Base-by-base conservation (phyloP, 345 rosid genomes). In the Firmiana major region DNA sequence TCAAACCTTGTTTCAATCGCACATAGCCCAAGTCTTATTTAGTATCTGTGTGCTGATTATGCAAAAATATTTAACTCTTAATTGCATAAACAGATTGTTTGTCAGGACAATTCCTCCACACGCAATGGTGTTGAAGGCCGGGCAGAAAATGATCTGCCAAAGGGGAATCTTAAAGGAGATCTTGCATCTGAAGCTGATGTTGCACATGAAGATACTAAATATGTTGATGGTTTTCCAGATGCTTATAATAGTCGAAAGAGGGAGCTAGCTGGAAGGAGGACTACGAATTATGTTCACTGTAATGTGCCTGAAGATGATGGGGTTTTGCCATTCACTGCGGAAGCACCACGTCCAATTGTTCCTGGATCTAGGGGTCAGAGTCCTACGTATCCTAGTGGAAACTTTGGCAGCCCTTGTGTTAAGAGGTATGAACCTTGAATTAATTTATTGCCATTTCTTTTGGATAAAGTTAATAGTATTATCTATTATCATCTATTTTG, bases 1-100 rank as follows among this genome's bases (percentile, higher is more conserved):
- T 63, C 46, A 16, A 38, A 69, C 53, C 63, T 65, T 65, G 58
- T 73, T 71, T 74, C 42, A 46, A 68, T 81, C 68, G 81, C 67
- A 42, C 67, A 73, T 1, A 57, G 57, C 74, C 40, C 51, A 57
- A 34, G 21, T 80, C 42, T 69, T 57, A 40, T 63, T 76, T 68
- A 22, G 34, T 77, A 40, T 73, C 63, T 65, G 17, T 53, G 21
- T 57, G 12, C 28, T 73, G 55, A 82, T 74, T 73, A 49, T 77
- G 66, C 62, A 54, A 45, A 69, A 42, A 77, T 28, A 53, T 55
- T 76, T 81, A 73, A 86, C 85, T 82, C 58, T 36, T 74, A 51
- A 62, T 86, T 88, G 76, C 79, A 64, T 78, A 64, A 76, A 81
- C 89, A 97, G 99, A 97, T 97, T 86, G 88, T 89, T 59, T 91